phyloP scores from a whole-genome alignment of 1,139 yeast genomes.

The Zygotorulaspora mrakii region DNA sequence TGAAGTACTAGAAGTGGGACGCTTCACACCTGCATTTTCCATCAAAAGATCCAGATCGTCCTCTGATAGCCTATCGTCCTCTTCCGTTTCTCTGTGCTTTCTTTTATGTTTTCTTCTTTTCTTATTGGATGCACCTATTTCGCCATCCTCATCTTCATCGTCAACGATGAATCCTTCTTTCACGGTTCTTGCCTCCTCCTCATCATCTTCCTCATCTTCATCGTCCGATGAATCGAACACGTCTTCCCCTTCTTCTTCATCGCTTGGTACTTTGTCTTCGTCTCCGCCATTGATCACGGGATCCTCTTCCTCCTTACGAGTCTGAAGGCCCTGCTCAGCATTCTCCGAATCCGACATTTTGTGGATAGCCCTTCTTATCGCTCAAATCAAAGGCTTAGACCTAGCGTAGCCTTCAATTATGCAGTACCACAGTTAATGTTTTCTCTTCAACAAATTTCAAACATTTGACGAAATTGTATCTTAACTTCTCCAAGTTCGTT shows the following conservation, averaged over 20 bases:
- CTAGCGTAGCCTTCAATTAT: not conserved
- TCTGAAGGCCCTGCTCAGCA: constrained; percentile 11
- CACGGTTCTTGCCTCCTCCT: constrained; percentile 68
- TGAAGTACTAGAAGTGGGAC: constrained; percentile 39
- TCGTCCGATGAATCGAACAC: constrained; percentile 69
- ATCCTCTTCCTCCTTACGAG: constrained; percentile 31
- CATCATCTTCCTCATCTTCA: constrained; percentile 74
- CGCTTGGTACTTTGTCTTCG: constrained; percentile 36
- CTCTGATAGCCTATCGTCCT: constrained; percentile 73
- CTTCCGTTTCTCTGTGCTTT: constrained; percentile 37
- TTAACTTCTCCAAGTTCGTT: too few relatives aligned
- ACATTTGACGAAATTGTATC: too few relatives aligned
- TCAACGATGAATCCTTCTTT: constrained; percentile 94
- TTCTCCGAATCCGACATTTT: constrained; percentile 16
- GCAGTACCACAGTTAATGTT: too few relatives aligned
- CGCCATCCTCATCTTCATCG: constrained; percentile 67
- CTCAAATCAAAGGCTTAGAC: not conserved
- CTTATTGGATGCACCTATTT: constrained; percentile 40
- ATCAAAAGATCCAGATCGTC: constrained; percentile 89
- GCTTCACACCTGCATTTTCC: constrained; percentile 77
- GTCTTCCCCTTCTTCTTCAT: constrained; percentile 45
- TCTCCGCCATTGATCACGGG: constrained; percentile 34
- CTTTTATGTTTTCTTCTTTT: constrained; percentile 44
- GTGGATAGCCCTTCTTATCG: not conserved
- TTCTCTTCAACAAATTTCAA: too few relatives aligned